Evolutionary conservation across 2,329 filamentous ascomycete genomes (phyloP), one percentile per base, ranked within the genome.

Genomic region (Sporothrix protearum): DNA sequence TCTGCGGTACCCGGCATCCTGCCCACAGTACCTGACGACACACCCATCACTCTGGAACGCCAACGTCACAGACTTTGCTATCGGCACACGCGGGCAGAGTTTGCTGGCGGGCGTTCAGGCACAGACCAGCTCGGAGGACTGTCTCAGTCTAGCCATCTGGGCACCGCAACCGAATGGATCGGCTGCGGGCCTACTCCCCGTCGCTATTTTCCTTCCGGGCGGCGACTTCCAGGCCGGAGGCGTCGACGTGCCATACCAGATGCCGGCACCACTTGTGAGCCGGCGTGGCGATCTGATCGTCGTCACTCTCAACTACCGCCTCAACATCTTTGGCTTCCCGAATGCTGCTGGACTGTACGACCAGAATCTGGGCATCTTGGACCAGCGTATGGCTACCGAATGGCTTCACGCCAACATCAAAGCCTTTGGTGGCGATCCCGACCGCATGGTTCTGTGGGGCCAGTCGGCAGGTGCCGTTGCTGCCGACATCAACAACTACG

Each of bases 361-460:
- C 14, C 79, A 81, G 69, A 87, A 87, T 71, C 73, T 85, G 12
- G 85, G 84, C 0, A 76, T 86, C 4, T 79, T 82, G 2, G 85
- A 88, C 76, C 84, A 86, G 75, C 82, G 84, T 9, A 75, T 80
- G 25, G 84, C 83, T 0, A 76, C 86, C 0, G 82, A 85, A 77
- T 87, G 85, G 85, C 77, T 85, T 0, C 79, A 79, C 51, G 78
- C 82, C 72, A 86, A 87, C 76, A 83, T 86, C 51, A 79, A 74
- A 8, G 77, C 77, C 6, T 87, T 87, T 73, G 84, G 84, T 69
- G 85, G 85, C 39, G 82, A 84, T 73, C 76, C 78, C 3, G 71
- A 76, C 3, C 77, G 78, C 16, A 84, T 85, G 73, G 81, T 81
- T 3, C 77, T 84, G 7, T 82, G 82, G 75, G 85, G 85, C 19